Base-by-base conservation (phyloP, 257 asterid genomes). In the Salvia miltiorrhiza region DNA sequence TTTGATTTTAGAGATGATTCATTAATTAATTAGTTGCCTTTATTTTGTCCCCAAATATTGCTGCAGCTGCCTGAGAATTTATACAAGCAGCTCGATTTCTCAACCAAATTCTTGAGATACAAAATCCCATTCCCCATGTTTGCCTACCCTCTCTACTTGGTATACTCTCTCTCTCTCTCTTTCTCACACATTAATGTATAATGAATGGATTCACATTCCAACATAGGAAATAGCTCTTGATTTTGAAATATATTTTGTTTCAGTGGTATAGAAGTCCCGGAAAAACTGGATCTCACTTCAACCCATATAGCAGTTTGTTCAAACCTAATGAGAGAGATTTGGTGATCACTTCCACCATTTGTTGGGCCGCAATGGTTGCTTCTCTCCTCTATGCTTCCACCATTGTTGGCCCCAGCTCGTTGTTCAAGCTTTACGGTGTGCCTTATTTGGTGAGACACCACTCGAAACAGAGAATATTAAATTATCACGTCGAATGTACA, bases 241-340 rank as follows among this genome's bases (percentile, higher is more conserved):
- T 49, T 8, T 49, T 9, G 4, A 19, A 45, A 14, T 44, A 14
- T 2, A 45, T n/a, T 39, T 16, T 11, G n/a, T 32, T 3, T 26
- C 84, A 92, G 98, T 83, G 95, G 87, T 76, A 73, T 9, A 83
- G 96, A 76, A 87, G 94, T 67, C 96, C 98, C 2, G 98, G 98
- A 7, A 93, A 93, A 73, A 82, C 57, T 21, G 98, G 98, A n/a
- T 93, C 98, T 13, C 98, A 93, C 72, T 93, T 86, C 79, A 85
- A 90, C 73, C 98, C 98, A 0, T 77, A 85, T 70, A 86, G 98
- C 37, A 81, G 70, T 26, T 72, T 93, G 82, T 93, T 93, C 37
- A 83, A 72, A 67, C 81, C 85, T 0, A 71, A 65, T 53, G 98
- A 93, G 72, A 86, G 97, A 75, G 71, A 67, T 32, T 43, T 65